Evolutionary conservation across 192 early-diverging fungal genomes (phyloP).

Genomic region (Fimicolochytrium jonesii): DNA sequence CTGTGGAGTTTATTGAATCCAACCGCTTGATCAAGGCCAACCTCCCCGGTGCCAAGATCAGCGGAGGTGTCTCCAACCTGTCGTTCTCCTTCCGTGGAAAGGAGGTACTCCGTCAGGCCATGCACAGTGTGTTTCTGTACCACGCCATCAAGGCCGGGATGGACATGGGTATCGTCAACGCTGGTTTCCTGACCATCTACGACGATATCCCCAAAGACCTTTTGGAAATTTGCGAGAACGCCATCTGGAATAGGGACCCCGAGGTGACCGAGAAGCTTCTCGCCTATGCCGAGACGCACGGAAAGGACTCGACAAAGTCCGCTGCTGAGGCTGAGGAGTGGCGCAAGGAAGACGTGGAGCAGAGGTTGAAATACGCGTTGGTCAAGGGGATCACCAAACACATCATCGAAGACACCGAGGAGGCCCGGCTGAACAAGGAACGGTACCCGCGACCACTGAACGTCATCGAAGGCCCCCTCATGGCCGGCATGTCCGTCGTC

Average conservation of each 20-base stretch:
- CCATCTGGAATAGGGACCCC: slow-evolving; percentile 87
- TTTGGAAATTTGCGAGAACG: slow-evolving; percentile 85
- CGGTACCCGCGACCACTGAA: slow-evolving; percentile 85
- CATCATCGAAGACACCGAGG: slow-evolving; percentile 90
- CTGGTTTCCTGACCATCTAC: slow-evolving; percentile 93
- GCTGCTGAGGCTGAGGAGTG: slow-evolving; percentile 77
- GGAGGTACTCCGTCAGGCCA: slow-evolving; percentile 85
- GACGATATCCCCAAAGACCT: slow-evolving; percentile 95
- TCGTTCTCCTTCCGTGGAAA: slow-evolving; percentile 97
- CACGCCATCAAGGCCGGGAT: slow-evolving; percentile 80
- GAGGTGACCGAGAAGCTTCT: slow-evolving; percentile 93
- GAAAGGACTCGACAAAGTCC: slow-evolving; percentile 43
- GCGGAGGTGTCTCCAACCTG: slow-evolving; percentile 95
- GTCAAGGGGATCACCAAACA: slow-evolving; percentile 95
- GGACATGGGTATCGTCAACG: slow-evolving; percentile 99
- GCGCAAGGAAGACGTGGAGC: slow-evolving; percentile 68
- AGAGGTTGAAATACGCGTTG: slow-evolving; percentile 75
- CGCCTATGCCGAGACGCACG: slow-evolving; percentile 78
- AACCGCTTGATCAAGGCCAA: slow-evolving; percentile 69
- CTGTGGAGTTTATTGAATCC: slow-evolving; percentile 87
- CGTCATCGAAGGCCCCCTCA: slow-evolving; percentile 94
- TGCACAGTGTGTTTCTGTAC: slow-evolving; percentile 94
- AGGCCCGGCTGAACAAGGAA: slow-evolving; percentile 69
- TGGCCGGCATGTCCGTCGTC: slow-evolving; percentile 90
- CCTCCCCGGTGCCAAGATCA: slow-evolving; percentile 87